phyloP scores from a whole-genome alignment of 305 asterid genomes.

The Fraxinus floribunda region DNA sequence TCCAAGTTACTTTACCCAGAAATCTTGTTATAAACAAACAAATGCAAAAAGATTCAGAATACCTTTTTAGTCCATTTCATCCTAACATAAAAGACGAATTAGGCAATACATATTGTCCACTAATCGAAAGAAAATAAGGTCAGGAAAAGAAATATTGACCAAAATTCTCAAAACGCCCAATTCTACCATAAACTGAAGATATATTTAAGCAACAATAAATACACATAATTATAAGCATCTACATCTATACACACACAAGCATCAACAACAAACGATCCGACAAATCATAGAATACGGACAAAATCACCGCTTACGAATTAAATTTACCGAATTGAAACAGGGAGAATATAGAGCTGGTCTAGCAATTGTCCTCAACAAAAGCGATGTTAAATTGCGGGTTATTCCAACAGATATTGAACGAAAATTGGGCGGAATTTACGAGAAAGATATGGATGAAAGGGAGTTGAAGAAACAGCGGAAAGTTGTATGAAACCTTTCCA shows the following conservation, averaged over 20 bases:
- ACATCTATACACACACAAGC: not conserved
- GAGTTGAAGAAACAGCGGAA: slow-evolving; percentile 9
- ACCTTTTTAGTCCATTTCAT: not conserved
- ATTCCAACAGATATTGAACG: not conserved
- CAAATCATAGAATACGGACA: slow-evolving; percentile 4
- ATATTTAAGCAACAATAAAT: not conserved
- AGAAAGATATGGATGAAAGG: slow-evolving; percentile 9
- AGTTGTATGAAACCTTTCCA: not conserved
- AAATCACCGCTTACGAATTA: not conserved
- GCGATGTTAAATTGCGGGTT: not conserved
- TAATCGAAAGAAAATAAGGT: not conserved
- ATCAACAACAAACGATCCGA: slow-evolving; percentile 20
- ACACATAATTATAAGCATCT: not conserved
- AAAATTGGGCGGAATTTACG: slow-evolving; percentile 9
- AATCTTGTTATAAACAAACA: not conserved
- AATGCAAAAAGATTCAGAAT: not conserved
- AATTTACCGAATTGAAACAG: slow-evolving; percentile 33
- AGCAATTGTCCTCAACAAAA: slow-evolving; percentile 26
- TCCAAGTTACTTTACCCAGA: not conserved
- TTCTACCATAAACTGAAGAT: not conserved
- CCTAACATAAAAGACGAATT: not conserved
- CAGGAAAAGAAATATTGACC: not conserved
- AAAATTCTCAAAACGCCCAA: not conserved
- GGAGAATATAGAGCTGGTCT: slow-evolving; percentile 17
- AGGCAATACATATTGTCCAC: not conserved